Evolutionary conservation across 2,329 filamentous ascomycete genomes (phyloP).

Genomic region (Epichloe typhina): DNA sequence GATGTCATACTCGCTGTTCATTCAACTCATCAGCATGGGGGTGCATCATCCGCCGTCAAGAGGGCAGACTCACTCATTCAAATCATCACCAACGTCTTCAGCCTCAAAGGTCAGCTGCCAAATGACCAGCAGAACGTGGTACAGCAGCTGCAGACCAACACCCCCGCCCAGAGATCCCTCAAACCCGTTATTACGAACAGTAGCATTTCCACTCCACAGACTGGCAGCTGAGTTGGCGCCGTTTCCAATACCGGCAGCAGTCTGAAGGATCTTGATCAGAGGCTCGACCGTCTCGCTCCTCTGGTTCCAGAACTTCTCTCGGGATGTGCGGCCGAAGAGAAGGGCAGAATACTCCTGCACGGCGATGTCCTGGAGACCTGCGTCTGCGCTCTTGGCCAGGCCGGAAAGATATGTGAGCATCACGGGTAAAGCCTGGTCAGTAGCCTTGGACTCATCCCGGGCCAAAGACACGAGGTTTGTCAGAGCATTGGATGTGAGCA

Average conservation of each 20-base stretch:
- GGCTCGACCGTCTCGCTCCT: constrained; percentile 73
- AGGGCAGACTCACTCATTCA: constrained; percentile 59
- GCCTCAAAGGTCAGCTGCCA: constrained; percentile 98
- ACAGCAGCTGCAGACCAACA: constrained; percentile 83
- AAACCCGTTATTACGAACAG: constrained; percentile 44
- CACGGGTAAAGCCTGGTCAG: constrained; percentile 65
- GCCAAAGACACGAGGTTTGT: constrained; percentile 62
- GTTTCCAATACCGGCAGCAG: constrained; percentile 58
- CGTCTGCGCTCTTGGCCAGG: constrained; percentile 73
- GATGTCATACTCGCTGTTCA: constrained; percentile 76
- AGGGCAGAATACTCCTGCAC: constrained; percentile 83
- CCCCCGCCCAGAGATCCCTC: constrained; percentile 59
- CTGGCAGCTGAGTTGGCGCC: constrained; percentile 49
- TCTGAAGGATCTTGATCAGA: constrained; percentile 67
- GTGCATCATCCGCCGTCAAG: background rate
- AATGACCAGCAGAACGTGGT: constrained; percentile 82
- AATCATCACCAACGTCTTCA: constrained; percentile 53
- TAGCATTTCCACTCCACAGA: constrained; percentile 45
- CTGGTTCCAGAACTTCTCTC: constrained; percentile 84
- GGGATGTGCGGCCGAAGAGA: constrained; percentile 59
- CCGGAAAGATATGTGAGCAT: constrained; percentile 78
- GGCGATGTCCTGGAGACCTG: constrained; percentile 86
- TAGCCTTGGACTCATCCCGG: constrained; percentile 48
- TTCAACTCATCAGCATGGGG: background rate
- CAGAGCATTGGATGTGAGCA: constrained; percentile 81